phyloP scores from a whole-genome alignment of 306 rosid species.

The Lathyrus aphaca region DNA sequence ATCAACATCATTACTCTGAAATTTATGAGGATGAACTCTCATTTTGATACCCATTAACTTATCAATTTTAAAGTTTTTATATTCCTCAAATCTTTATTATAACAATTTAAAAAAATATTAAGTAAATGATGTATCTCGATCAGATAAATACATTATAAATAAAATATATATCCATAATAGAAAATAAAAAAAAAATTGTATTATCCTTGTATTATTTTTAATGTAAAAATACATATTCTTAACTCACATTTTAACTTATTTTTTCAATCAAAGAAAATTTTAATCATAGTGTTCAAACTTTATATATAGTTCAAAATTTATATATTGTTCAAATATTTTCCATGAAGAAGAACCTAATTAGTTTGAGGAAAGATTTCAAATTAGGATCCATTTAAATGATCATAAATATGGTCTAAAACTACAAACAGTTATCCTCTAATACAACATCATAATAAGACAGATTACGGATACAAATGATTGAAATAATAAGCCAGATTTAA shows the following conservation, averaged over 20 bases:
- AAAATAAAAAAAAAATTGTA: neutral
- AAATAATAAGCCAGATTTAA: neutral
- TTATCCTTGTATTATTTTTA: neutral
- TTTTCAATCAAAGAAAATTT: neutral
- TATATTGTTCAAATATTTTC: neutral
- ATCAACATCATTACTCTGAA: no score
- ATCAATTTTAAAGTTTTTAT: no score
- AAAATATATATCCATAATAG: no score
- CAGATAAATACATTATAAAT: no score
- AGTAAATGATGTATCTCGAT: no score
- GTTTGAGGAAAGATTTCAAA: conserved; percentile 1
- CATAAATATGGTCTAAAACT: conserved; percentile 5
- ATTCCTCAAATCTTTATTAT: no score
- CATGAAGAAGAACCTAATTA: conserved; percentile 7
- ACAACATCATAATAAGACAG: no score
- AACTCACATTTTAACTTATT: neutral
- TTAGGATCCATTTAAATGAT: conserved; percentile 26
- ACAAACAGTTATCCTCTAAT: neutral
- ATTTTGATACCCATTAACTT: no score
- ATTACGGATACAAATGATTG: neutral
- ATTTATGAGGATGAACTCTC: no score
- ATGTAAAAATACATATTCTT: neutral
- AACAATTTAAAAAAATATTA: no score
- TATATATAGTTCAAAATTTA: neutral
- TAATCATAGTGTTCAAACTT: neutral